Percentiles rank a stretch among this genome's conserved stretches.
Conservation (phyloP, 768 basidiomycete species). For the Pleurotus cornucopiae region DNA sequence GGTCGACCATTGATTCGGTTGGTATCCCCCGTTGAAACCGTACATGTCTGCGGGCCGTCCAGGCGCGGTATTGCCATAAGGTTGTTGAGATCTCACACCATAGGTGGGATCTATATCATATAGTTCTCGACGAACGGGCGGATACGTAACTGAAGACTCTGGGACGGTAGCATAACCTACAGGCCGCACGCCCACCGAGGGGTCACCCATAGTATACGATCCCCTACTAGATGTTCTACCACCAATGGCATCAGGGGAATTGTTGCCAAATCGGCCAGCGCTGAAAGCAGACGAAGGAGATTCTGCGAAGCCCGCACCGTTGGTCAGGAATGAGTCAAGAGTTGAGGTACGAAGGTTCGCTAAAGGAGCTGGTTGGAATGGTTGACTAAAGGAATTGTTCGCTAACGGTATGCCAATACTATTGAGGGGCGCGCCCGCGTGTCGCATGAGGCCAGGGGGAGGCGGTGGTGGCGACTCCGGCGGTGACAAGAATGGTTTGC, state of each 20-base stretch:
- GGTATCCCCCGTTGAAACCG: slow-evolving; percentile 12
- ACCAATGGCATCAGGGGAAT: slow-evolving; percentile 65
- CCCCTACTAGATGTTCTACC: slow-evolving; percentile 35
- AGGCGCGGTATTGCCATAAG: slow-evolving; percentile 25
- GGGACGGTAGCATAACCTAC: slow-evolving; percentile 18
- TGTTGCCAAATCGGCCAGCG: slow-evolving; percentile 56
- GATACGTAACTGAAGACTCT: slow-evolving; percentile 24
- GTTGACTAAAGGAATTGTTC: slow-evolving; percentile 38
- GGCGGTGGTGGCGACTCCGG: slow-evolving; percentile 45
- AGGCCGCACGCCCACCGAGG: slow-evolving; percentile 28
- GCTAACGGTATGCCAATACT: slow-evolving; percentile 24
- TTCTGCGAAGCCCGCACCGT: slow-evolving; percentile 55
- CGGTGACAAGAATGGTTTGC: slow-evolving; percentile 62
- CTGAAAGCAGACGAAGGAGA: slow-evolving; percentile 74
- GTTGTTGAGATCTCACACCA: slow-evolving; percentile 20
- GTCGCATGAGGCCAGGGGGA: slow-evolving; percentile 45
- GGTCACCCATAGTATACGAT: slow-evolving; percentile 31
- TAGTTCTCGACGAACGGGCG: slow-evolving; percentile 27
- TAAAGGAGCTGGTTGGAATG: slow-evolving; percentile 66
- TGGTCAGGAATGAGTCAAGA: slow-evolving; percentile 56
- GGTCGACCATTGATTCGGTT: slow-evolving; percentile 24
- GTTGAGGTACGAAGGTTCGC: slow-evolving; percentile 56
- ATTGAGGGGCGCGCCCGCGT: slow-evolving; percentile 46
- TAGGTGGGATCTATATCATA: slow-evolving; percentile 34
- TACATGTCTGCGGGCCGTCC: slow-evolving; percentile 30